phyloP scores from a whole-genome alignment of 2,329 filamentous ascomycete species.

The Monosporascus sp. region DNA sequence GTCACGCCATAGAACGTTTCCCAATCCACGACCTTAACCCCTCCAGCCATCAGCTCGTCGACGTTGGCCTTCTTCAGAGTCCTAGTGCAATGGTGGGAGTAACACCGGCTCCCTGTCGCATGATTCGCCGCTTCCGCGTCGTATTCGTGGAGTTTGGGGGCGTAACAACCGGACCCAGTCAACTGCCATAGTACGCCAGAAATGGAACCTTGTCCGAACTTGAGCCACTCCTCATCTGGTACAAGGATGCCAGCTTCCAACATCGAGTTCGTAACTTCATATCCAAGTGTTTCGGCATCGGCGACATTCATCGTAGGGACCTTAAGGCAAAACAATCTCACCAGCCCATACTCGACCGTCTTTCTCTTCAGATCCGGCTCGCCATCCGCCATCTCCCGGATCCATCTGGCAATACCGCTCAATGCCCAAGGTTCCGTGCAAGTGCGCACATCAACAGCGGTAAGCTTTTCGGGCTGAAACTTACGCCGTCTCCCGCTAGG shows the following conservation, averaged over 20 bases:
- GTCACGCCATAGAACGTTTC: slow-evolving; percentile 80
- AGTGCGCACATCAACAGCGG: slow-evolving; percentile 71
- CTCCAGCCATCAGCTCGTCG: slow-evolving; percentile 64
- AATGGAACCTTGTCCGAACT: slow-evolving; percentile 73
- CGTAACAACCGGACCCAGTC: slow-evolving; percentile 86
- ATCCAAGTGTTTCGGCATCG: slow-evolving; percentile 83
- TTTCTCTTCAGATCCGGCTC: slow-evolving; percentile 83
- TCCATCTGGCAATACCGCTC: slow-evolving; percentile 80
- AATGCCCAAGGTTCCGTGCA: slow-evolving; percentile 91
- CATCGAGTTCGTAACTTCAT: slow-evolving; percentile 74
- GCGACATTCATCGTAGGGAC: slow-evolving; percentile 98
- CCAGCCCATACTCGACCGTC: slow-evolving; percentile 78
- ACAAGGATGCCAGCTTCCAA: slow-evolving; percentile 70
- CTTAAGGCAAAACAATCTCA: slow-evolving; percentile 86
- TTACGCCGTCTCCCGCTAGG: slow-evolving; percentile 74
- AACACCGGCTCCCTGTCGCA: slow-evolving; percentile 71
- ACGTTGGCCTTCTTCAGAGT: slow-evolving; percentile 93
- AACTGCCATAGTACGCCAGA: slow-evolving; percentile 92
- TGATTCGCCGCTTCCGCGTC: slow-evolving; percentile 29
- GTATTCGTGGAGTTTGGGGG: slow-evolving; percentile 71
- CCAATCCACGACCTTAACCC: slow-evolving; percentile 75
- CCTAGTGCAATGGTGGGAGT: slow-evolving; percentile 87
- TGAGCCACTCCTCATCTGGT: slow-evolving; percentile 95
- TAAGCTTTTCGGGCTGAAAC: slow-evolving; percentile 81
- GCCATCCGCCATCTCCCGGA: slow-evolving; percentile 83